Evolutionary conservation across 2,329 filamentous ascomycete species (phyloP), one percentile per base, ranked within the genome.

Genomic region (Aspergillus ochraceoroseus): DNA sequence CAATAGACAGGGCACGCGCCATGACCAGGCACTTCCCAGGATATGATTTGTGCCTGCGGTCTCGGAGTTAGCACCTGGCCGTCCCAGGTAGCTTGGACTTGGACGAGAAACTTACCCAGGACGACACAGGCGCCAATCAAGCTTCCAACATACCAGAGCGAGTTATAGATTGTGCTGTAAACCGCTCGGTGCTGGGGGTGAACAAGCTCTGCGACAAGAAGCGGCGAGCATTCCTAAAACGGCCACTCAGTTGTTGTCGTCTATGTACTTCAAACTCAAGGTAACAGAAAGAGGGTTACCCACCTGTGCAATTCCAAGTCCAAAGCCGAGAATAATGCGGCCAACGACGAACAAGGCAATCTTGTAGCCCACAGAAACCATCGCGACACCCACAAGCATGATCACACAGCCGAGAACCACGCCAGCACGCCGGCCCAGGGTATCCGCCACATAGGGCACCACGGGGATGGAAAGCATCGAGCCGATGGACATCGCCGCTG

Each of bases 1-100:
- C 53, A 82, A 81, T 2, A 61, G 54, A 5, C 67, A 65, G 0
- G 72, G 72, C 20, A 72, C 58, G 26, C 71, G 58, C 72, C 65
- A 68, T 3, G 61, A 59, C 71, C 70, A 74, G 46, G 63, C 58
- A 43, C 46, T 63, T 5, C 31, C 31, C 2, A 25, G 3, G 25
- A 64, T 61, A 18, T 58, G 56, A 36, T 59, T 56, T 0, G 67
- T 70, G 17, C 67, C 67, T 41, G 62, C n/a, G 20, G 20, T 13
- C 6, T 14, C 3, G 5, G 2, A 5, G 23, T 28, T 26, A 35
- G 11, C 19, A 3, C 12, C 12, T 6, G 17, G n/a, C n/a, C n/a
- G n/a, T n/a, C n/a, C n/a, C n/a, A n/a, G n/a, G n/a, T n/a, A n/a
- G n/a, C n/a, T n/a, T n/a, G n/a, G n/a, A n/a, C n/a, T n/a, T n/a